Evolutionary conservation across 1,284 basidiomycete genomes (phyloP), one percentile per base, ranked within the genome.

Genomic region (Abortiporus biennis): DNA sequence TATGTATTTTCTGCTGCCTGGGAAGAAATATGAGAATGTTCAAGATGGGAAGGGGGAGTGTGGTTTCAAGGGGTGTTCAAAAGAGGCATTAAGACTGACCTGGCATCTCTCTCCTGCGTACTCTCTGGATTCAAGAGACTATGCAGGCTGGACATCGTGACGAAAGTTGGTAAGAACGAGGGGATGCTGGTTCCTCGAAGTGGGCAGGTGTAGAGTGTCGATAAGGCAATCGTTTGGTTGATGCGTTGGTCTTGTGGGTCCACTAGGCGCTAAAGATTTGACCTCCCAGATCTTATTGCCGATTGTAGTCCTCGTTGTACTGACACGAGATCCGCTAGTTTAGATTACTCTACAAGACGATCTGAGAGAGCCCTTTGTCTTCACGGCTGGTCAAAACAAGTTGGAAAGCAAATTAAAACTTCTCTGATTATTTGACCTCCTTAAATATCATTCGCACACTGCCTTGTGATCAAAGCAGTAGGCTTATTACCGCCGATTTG

Each of bases 201-300:
- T 40, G 36, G 45, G 36, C 37, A 41, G 48, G 48, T 49, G 56
- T 47, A 49, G 45, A 46, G n/a, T 50, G 56, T 54, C 48, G 47
- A 57, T 53, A 57, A 55, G 57, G 53, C 52, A 55, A 55, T 50
- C 50, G 52, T 56, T 57, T 54, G 56, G 51, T 54, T 51, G 48
- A 46, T 54, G 48, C 36, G 59, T 61, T 58, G 55, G 54, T 50
- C 53, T 57, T 64, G 62, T 62, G 59, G 60, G 62, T 64, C 60
- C 62, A 41, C 40, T 9, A 8, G 27, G 27, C 27, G 27, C 9
- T 9, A 8, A 29, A 29, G 27, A 29, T 29, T 29, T 8, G 9
- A n/a, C 8, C 27, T 8, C 27, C 9, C n/a, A 8, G 27, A 29
- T 29, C 27, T 29, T 8, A 29, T 29, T 8, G 8, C 27, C 27